Base-by-base conservation (phyloP, 2,329 filamentous ascomycete species). In the Bipolaris zeicola region DNA sequence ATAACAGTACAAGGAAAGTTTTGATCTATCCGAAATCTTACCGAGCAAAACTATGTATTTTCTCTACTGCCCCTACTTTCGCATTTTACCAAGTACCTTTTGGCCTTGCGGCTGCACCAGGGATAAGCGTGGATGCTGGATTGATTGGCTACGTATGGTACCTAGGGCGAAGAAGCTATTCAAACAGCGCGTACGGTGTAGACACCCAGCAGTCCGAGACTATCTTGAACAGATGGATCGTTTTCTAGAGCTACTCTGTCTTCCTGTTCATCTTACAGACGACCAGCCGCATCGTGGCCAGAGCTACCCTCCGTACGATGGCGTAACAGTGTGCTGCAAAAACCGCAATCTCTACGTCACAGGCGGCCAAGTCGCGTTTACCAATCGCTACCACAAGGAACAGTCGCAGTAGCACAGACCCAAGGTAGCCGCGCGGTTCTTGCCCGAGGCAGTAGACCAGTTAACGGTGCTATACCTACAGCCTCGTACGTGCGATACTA, bases 221-320 rank as follows among this genome's bases (percentile, higher is more conserved):
- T 26, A 48, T 5, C 11, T 48, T 3, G 24, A 33, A 13, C 33
- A 11, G 5, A 6, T 48, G 5, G 33, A 48, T n/a, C 33, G 45
- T 33, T 48, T 48, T 10, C 45, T 38, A 24, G 44, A 46, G 28
- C 44, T 46, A 11, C 44, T 46, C 28, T 36, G 44, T 8, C 31
- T 46, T 7, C 31, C 5, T 36, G 11, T 36, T 7, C 18, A 46
- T 14, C 3, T 46, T 4, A 36, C 44, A 24, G 31, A 26, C 10
- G 44, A 31, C 44, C 28, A 46, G 44, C 31, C 31, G 6, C 6
- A 28, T 14, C 44, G 18, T 4, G 18, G 44, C n/a, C 41, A 31
- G 41, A 44, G 41, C 26, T n/a, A 5, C 41, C 31, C 41, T 38
- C 22, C 14, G 7, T 48, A 28, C 34, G 45, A 3, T 38, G 34